Percentiles rank a stretch among this genome's conserved stretches.
Evolutionary conservation across 805 yeast species (phyloP).

Genomic region (Candida sphagnicola): DNA sequence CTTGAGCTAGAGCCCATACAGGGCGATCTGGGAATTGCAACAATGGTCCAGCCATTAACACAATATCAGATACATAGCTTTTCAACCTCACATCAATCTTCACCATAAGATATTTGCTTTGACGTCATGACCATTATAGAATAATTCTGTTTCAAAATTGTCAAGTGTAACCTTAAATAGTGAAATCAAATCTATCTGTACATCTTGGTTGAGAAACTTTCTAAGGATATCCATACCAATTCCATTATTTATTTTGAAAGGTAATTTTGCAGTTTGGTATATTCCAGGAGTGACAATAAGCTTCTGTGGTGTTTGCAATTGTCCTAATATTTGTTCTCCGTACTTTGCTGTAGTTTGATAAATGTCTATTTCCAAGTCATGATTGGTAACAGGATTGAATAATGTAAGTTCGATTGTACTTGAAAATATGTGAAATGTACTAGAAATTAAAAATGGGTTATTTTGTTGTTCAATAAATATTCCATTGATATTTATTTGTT

Average conservation of each 20-base stretch:
- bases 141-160: conserved; percentile 35
- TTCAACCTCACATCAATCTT: background rate
- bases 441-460: conserved; percentile 42
- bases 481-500: conserved; percentile 16
- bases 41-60: too few species aligned
- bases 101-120: conserved; percentile 36
- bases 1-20: too few species aligned
- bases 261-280: conserved; percentile 46
- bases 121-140: conserved; percentile 44
- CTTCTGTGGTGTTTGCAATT: conserved; percentile 35
- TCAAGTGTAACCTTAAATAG: conserved; percentile 37
- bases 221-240: conserved; percentile 47
- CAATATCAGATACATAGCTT: too few species aligned
- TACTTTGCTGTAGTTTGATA: conserved; percentile 46
- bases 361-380: conserved; percentile 39
- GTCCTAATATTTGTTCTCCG: conserved; percentile 45
- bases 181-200: conserved; percentile 45
- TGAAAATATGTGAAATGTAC: conserved; percentile 51
- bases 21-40: too few species aligned
- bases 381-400: conserved; percentile 50
- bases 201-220: conserved; percentile 47
- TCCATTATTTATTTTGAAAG: conserved; percentile 44
- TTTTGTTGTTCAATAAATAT: conserved; percentile 23
- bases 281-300: conserved; percentile 50
- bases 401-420: conserved; percentile 53